Percentiles rank a stretch among this genome's conserved stretches.
Evolutionary conservation across 805 yeast genomes (phyloP).

Genomic region (Saccharomycopsis vini): DNA sequence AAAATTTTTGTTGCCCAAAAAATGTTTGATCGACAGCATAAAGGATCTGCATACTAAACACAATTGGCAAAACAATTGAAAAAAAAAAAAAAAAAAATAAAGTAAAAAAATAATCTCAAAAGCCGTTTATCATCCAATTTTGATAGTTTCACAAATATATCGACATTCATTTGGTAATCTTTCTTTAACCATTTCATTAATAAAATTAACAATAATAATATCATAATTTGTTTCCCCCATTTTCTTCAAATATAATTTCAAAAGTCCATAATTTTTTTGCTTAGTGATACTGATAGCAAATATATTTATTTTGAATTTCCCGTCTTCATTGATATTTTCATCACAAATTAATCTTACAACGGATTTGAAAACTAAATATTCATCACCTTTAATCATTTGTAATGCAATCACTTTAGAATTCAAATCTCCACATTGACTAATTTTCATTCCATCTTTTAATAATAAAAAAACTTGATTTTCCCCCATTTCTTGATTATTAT

Average conservation of each 20-base stretch:
- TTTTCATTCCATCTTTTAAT: slow-evolving; percentile 1
- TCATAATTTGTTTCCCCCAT: neutral
- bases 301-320: neutral
- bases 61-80: no score
- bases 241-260: slow-evolving; percentile 1
- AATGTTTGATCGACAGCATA: no score
- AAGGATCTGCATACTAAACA: no score
- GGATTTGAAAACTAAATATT: slow-evolving; percentile 6
- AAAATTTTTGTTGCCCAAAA: no score
- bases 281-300: neutral
- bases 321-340: slow-evolving; percentile 1
- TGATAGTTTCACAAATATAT: neutral
- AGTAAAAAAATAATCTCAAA: no score
- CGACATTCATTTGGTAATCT: neutral
- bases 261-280: neutral
- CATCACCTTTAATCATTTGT: slow-evolving; percentile 6
- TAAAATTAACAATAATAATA: neutral
- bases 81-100: no score
- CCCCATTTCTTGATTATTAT: no score
- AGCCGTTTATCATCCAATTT: no score
- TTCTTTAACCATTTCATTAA: neutral
- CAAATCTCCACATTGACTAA: neutral
- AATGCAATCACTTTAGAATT: slow-evolving; percentile 1
- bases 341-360: slow-evolving; percentile 8
- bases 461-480: neutral